Conservation (phyloP, 495 filamentous ascomycete genomes). For the Podospora anserina region DNA sequence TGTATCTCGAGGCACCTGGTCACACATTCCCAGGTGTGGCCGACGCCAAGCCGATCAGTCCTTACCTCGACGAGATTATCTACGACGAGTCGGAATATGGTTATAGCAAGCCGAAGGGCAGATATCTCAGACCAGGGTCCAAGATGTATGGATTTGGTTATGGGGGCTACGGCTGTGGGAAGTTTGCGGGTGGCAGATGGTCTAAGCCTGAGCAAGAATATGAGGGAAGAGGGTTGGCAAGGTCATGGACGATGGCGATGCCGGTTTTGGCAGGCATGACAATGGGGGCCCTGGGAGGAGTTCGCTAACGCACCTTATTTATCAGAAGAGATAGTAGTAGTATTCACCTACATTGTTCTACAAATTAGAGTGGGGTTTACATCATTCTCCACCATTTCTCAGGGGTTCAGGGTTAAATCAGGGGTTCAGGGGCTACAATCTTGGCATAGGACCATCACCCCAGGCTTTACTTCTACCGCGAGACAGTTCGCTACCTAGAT, state of each 20-base stretch:
- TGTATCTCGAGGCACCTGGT: slow-evolving; percentile 30
- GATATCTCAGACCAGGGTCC: slow-evolving; percentile 28
- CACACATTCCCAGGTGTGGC: slow-evolving; percentile 24
- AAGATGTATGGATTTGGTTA: slow-evolving; percentile 30
- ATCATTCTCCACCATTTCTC: not conserved
- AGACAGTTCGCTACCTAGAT: too few relatives aligned
- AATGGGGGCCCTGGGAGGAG: slow-evolving; percentile 16
- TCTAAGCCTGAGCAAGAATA: slow-evolving; percentile 9
- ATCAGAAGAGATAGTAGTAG: too few relatives aligned
- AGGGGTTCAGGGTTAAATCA: too few relatives aligned
- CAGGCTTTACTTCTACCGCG: too few relatives aligned
- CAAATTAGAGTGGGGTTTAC: too few relatives aligned
- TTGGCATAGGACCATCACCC: too few relatives aligned
- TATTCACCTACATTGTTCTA: too few relatives aligned
- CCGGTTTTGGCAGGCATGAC: slow-evolving; percentile 17
- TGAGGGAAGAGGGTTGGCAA: slow-evolving; percentile 8
- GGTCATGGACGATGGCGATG: slow-evolving; percentile 13
- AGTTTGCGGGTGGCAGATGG: slow-evolving; percentile 25
- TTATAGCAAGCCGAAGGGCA: slow-evolving; percentile 8
- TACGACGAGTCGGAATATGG: slow-evolving; percentile 18
- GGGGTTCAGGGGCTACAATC: too few relatives aligned
- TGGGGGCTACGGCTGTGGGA: slow-evolving; percentile 26
- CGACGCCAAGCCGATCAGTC: slow-evolving; percentile 16
- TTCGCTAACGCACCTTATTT: not conserved
- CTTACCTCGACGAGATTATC: slow-evolving; percentile 27